Base-by-base conservation (phyloP, 257 asterid genomes). In the Echites panduratus region DNA sequence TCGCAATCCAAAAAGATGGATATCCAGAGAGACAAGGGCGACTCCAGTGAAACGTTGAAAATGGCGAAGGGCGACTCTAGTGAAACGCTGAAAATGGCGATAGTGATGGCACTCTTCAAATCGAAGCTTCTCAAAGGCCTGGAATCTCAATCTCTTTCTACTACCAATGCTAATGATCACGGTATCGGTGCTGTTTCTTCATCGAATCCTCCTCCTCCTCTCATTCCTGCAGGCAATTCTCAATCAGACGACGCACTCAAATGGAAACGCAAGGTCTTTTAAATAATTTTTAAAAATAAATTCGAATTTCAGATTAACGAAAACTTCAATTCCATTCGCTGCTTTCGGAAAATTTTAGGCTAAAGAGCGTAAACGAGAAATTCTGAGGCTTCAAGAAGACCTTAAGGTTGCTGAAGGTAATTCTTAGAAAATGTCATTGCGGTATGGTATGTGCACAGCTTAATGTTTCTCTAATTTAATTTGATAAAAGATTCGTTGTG, bases 341-440 rank as follows among this genome's bases (percentile, higher is more conserved):
- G 26, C 62, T 79, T 50, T 17, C 56, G 58, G 24, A 40, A 35
- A 62, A 13, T 77, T 74, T 78, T 53, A 94, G 99, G 96, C 97
- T 40, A 89, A 88, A 76, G 89, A 88, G 80, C 87, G 97, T 63
- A 89, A 94, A 80, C 82, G 73, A 70, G 96, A 91, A 73, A 91
- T 94, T 81, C 68, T 84, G 43, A 87, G 86, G 77, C 96, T 94
- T 22, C 89, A 79, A 79, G 97, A 91, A 58, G 97, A 91, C 66
- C 90, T 94, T 79, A 89, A 81, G 82, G 54, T 77, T 32, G 96
- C 99, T 49, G 95, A 94, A 94, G 98, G 98, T 77, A 59, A 82
- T 80, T 40, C 32, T 75, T 70, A 7, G 20, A 53, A 19, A 29
- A 12, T 20, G 1, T 8, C 8, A 27, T 68, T 19, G 5, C n/a